phyloP scores from a whole-genome alignment of 1,139 yeast species.

The Wickerhamomyces sp. region DNA sequence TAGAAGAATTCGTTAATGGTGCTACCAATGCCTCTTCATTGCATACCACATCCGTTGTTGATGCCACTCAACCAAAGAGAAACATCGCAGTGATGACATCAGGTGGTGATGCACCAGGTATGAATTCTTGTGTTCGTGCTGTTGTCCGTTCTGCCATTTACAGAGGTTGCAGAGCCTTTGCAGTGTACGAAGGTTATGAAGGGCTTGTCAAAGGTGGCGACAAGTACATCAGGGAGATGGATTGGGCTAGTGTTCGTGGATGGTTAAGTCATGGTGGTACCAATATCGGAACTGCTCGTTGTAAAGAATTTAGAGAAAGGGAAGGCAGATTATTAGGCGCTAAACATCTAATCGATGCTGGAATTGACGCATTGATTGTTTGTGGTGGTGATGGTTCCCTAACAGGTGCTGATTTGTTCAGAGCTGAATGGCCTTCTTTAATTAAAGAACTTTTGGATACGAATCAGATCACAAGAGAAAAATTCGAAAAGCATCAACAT shows the following conservation, averaged over 20 bases:
- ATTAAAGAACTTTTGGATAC: slow-evolving; percentile 59
- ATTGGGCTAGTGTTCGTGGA: slow-evolving; percentile 93
- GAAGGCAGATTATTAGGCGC: slow-evolving; percentile 80
- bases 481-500: slow-evolving; percentile 57
- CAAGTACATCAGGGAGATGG: slow-evolving; percentile 64
- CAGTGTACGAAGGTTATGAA: slow-evolving; percentile 90
- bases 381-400: slow-evolving; percentile 99
- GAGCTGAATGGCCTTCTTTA: slow-evolving; percentile 91
- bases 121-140: slow-evolving; percentile 94
- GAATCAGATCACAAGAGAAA: slow-evolving; percentile 49
- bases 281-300: slow-evolving; percentile 92
- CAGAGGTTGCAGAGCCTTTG: slow-evolving; percentile 91
- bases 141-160: slow-evolving; percentile 87
- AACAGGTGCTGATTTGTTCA: slow-evolving; percentile 93
- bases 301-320: slow-evolving; percentile 78
- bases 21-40: slow-evolving; percentile 9
- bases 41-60: slow-evolving; percentile 2
- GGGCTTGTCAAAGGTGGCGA: slow-evolving; percentile 86
- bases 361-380: slow-evolving; percentile 94
- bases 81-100: slow-evolving; percentile 94
- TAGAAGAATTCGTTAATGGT: slow-evolving; percentile 17
- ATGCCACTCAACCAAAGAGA: slow-evolving; percentile 39
- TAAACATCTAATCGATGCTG: slow-evolving; percentile 75
- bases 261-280: slow-evolving; percentile 93
- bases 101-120: slow-evolving; percentile 98